phyloP scores from a whole-genome alignment of 192 early-diverging fungal species.

The Podila epigama region DNA sequence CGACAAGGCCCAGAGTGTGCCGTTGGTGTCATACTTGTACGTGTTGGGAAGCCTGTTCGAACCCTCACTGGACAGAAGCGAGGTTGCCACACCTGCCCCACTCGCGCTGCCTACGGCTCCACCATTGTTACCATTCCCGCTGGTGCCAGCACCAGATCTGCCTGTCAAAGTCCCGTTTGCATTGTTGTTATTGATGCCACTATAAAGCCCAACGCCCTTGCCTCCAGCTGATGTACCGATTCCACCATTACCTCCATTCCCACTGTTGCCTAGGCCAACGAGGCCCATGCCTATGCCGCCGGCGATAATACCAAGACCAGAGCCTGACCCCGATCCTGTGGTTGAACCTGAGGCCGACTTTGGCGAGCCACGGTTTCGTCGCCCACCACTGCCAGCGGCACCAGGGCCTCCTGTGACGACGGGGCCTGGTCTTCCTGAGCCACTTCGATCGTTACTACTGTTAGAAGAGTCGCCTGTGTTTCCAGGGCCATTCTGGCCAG shows the following conservation, averaged over 20 bases:
- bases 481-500: not conserved
- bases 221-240: no score
- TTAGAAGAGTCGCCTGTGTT: not conserved
- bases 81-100: not conserved
- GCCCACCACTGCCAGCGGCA: not conserved
- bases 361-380: conserved; percentile 26
- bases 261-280: conserved; percentile 2
- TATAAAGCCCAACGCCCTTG: not conserved
- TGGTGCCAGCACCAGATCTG: not conserved
- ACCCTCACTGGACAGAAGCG: not conserved
- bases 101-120: not conserved
- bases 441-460: not conserved
- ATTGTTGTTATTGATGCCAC: not conserved
- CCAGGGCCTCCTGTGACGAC: not conserved
- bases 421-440: not conserved
- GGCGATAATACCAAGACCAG: not conserved
- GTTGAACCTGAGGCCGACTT: not conserved
- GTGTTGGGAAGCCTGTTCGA: not conserved
- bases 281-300: not conserved
- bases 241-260: no score
- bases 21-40: conserved; percentile 44
- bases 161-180: no score
- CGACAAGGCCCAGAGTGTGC: conserved; percentile 61
- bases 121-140: not conserved
- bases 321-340: not conserved